Conservation (phyloP, 139 green algal genomes). For the Dunaliella sp. region DNA sequence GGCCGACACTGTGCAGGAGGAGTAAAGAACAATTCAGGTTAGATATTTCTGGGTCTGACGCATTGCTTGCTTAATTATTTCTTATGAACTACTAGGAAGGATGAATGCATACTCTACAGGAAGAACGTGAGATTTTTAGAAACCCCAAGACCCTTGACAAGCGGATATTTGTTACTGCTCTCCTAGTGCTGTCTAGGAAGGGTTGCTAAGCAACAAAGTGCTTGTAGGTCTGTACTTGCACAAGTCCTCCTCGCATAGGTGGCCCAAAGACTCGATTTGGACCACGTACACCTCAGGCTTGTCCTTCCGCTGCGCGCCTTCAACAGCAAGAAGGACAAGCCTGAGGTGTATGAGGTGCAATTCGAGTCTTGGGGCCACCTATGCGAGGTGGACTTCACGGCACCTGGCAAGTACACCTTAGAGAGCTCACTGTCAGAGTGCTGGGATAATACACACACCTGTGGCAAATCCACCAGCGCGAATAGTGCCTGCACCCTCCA, state of each 20-base stretch:
- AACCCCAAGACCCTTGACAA: too few species aligned
- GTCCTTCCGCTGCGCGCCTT: background rate
- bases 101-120: background rate
- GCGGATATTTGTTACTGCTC: too few species aligned
- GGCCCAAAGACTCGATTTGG: background rate
- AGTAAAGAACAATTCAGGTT: background rate
- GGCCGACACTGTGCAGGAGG: background rate
- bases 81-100: background rate
- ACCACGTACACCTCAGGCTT: background rate
- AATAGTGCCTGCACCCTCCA: background rate
- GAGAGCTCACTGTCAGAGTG: background rate
- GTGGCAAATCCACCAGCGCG: background rate
- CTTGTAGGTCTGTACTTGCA: too few species aligned
- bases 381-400: background rate
- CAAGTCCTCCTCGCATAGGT: background rate
- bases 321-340: background rate
- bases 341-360: background rate
- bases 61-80: background rate
- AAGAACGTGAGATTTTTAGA: too few species aligned
- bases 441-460: too few species aligned
- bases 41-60: background rate
- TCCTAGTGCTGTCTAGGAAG: background rate
- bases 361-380: background rate
- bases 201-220: too few species aligned
- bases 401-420: background rate